Evolutionary conservation across 179 eudicot genomes (phyloP), one percentile per base, ranked within the genome.

Genomic region (Gypsophila paniculata): DNA sequence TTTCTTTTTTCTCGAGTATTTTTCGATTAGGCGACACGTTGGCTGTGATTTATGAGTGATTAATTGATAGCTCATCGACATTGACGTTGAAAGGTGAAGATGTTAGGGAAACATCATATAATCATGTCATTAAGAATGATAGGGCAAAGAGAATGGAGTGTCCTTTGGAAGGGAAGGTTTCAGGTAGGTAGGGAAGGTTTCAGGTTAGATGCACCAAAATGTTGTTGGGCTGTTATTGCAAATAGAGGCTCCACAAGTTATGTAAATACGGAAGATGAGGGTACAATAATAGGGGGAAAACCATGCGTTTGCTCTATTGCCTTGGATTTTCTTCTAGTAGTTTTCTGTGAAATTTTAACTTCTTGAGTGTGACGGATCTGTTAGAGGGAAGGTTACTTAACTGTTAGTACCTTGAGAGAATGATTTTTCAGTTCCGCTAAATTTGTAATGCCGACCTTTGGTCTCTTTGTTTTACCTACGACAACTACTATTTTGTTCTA

Each of bases 211-310:
- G 21, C 11, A 13, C 25, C 65, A 7, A 34, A 21, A 55, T 26
- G 19, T n/a, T 21, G 19, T 38, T 51, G 61, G 26, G 44, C 23
- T 13, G 61, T 72, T 32, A 48, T 44, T 54, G 53, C 39, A 14
- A 22, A 48, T 46, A 42, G 18, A 44, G 77, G 66, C 61, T 61
- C 66, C 80, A 77, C 65, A 68, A 34, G 75, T 58, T 55, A 34
- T 22, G 49, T 49, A 21, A 54, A 71, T 53, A 48, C 55, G 53
- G 32, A 19, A 14, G 65, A 64, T 14, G 63, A 13, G 52, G 15
- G 44, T 23, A 32, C n/a, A 54, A 23, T 2, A 72, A 42, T 46
- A 18, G 12, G 60, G 39, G 61, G 17, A 14, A 29, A 23, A 48
- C 53, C 65, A 68, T 68, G 59, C 55, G 72, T 70, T 3, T 48